phyloP scores from a whole-genome alignment of 2,329 filamentous ascomycete species.

The Colletotrichum australisinense region DNA sequence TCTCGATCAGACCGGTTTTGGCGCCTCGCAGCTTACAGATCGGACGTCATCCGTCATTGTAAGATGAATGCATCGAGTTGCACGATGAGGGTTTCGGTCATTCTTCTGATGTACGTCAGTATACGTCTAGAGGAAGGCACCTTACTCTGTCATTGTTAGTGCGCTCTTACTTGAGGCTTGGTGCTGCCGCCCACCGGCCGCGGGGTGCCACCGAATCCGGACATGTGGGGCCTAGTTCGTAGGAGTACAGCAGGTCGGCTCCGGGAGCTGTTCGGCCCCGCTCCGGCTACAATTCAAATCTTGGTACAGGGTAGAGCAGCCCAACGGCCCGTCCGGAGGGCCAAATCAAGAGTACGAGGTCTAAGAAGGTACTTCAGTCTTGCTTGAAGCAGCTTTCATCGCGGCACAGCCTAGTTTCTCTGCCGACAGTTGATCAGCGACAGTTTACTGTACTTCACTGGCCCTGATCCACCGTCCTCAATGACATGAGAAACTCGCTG shows the following conservation, averaged over 20 bases:
- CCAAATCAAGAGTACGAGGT: neutral
- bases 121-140: no score
- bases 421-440: neutral
- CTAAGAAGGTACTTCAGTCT: neutral
- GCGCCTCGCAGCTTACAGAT: no score
- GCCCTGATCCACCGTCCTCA: neutral
- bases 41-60: no score
- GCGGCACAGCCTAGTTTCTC: neutral
- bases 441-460: neutral
- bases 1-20: neutral
- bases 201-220: no score
- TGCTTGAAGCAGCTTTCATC: neutral
- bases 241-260: neutral
- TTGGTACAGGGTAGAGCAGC: neutral
- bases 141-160: neutral
- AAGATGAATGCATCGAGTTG: neutral
- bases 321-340: neutral
- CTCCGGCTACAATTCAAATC: neutral
- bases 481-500: neutral
- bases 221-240: neutral
- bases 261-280: neutral
- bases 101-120: neutral
- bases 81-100: neutral
- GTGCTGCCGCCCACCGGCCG: neutral
- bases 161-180: neutral